Base-by-base conservation (phyloP, 2,329 filamentous ascomycete genomes). In the Cryoendolithus antarcticus region DNA sequence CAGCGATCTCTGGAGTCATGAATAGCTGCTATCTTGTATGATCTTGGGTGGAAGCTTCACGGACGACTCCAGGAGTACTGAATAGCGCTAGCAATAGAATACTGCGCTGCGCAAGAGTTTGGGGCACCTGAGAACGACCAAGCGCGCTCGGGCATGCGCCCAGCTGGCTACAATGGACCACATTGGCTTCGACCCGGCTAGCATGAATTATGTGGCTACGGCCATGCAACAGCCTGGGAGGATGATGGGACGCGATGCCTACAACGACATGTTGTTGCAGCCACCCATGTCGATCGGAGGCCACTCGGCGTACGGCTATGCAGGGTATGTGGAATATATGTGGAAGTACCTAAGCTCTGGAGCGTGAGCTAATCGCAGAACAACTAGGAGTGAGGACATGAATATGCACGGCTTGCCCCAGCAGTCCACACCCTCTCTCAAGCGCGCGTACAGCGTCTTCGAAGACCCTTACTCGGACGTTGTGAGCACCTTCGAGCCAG, bases 321-420 rank as follows among this genome's bases (percentile, higher is more conserved):
- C 67, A 42, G 72, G 72, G 72, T 75, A 64, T 50, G 62, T 55
- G n/a, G n/a, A n/a, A n/a, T n/a, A n/a, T n/a, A n/a, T n/a, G n/a
- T n/a, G n/a, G n/a, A n/a, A n/a, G n/a, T n/a, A n/a, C n/a, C n/a
- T n/a, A n/a, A n/a, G n/a, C n/a, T n/a, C n/a, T n/a, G n/a, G n/a
- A n/a, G n/a, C n/a, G n/a, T n/a, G n/a, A n/a, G n/a, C n/a, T n/a
- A n/a, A n/a, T n/a, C n/a, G n/a, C n/a, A n/a, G n/a, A n/a, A n/a
- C n/a, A n/a, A n/a, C n/a, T n/a, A n/a, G n/a, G 12, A 34, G 38
- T 29, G 38, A 40, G 19, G 29, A 15, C n/a, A 32, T 40, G 33
- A 34, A 30, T 9, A 9, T 40, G 6, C 38, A 40, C 4, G 35
- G 33, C 7, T 32, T 40, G 33, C n/a, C 32, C 7, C 38, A 40